Evolutionary conservation across 306 rosid genomes (phyloP).

Genomic region (Cucurbita pepo): DNA sequence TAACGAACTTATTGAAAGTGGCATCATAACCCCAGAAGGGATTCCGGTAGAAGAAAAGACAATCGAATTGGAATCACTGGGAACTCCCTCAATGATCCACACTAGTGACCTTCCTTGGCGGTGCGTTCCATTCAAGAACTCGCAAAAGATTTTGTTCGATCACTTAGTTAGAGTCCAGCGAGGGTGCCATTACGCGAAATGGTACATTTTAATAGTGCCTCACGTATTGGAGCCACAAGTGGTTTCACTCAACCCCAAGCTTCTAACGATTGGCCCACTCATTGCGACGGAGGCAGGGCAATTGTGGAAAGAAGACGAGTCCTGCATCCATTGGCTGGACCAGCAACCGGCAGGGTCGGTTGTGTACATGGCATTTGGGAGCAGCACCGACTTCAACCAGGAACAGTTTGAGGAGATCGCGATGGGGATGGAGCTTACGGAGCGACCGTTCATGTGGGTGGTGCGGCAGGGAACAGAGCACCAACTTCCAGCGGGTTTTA

Average conservation of each 20-base stretch:
- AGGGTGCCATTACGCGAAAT: neutral
- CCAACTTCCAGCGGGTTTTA: neutral
- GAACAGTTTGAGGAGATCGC: neutral
- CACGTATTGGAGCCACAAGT: neutral
- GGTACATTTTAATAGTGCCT: neutral
- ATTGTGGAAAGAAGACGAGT: neutral
- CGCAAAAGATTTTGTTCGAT: too few relatives aligned
- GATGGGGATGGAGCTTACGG: conserved; percentile 9
- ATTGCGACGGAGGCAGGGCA: neutral
- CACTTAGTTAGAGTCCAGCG: too few relatives aligned
- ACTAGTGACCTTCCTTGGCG: too few relatives aligned
- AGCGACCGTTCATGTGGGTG: conserved; percentile 28
- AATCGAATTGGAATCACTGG: too few relatives aligned
- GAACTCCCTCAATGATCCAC: too few relatives aligned
- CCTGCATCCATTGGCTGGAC: neutral
- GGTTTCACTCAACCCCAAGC: neutral
- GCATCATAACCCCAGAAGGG: too few relatives aligned
- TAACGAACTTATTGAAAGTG: too few relatives aligned
- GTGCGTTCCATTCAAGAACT: too few relatives aligned
- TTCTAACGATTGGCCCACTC: neutral
- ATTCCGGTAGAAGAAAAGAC: too few relatives aligned
- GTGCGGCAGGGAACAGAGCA: conserved; percentile 3
- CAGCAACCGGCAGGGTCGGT: neutral
- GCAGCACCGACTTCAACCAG: neutral
- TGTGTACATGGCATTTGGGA: neutral